Evolutionary conservation across 305 asterid genomes (phyloP), one percentile per base, ranked within the genome.

Genomic region (Fraxinus nigra): DNA sequence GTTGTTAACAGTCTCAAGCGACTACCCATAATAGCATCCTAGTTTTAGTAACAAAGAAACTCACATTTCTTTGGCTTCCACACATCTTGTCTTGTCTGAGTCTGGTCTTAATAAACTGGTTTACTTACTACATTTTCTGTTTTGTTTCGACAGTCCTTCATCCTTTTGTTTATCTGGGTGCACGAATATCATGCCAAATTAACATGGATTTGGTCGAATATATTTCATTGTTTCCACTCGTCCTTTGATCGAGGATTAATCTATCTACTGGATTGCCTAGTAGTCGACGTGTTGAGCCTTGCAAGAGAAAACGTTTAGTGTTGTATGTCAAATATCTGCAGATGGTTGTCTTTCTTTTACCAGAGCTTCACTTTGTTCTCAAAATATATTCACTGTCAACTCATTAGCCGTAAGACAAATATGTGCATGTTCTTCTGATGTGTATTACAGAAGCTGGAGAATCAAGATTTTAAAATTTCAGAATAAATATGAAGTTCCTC

Each of bases 1-100:
- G 97, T 92, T 8, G 87, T 94, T n/a, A 32, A 75, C 40, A 90
- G 84, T 28, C 90, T 90, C 83, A 89, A 82, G 81, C 84, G 90
- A 18, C 83, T 80, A 30, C 91, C 92, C 7, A 90, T 90, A 16
- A 83, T 86, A 90, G 97, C 89, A 1, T 80, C 94, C 13, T 93
- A 79, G 82, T 63, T 1, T 61, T 61, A 20, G 28, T 61, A 22
- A 18, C 30, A 61, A 8, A 34, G 43, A 54, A 72, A 51, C 30
- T 10, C 54, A 6, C 48, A 26, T 18, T 61, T 69, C 80, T 59
- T 61, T 24, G 16, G 80, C 4, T 24, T 72, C 78, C 54, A 24
- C 14, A 63, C 10, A 63, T 5, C 24, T 72, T 65, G 22, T 63
- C 72, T 78, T 35, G 20, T 70, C 38, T 46, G 26, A 7, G 77